Base-by-base conservation (phyloP, 345 rosid genomes). In the Stellera chamaejasme region DNA sequence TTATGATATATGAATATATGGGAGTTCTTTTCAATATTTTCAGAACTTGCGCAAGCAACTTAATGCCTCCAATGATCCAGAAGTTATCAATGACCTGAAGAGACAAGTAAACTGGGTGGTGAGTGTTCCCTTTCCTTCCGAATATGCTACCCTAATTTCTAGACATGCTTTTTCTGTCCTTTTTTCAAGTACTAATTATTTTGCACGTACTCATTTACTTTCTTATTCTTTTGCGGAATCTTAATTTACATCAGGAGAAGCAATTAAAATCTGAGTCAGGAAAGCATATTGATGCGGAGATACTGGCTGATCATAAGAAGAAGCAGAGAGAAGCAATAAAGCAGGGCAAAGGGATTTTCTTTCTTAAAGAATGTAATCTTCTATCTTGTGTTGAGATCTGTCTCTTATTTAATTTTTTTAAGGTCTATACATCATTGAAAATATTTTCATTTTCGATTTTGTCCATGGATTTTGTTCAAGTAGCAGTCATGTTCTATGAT, bases 291-390 rank as follows among this genome's bases (percentile, higher is more conserved):
- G 92, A 83, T 55, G 59, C 77, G n/a, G 59, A 80, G 44, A 78
- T 92, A 64, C 60, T 88, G 36, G 46, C 93, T 25, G 80, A 77
- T 64, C 97, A 92, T 79, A 84, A 82, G 72, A 88, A 80, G 84
- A 82, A 72, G 72, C 95, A 88, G 63, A 75, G 88, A 72, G 91
- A 86, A 77, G 97, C 96, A 3, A 81, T 85, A 36, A 92, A 86
- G 74, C 82, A 82, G 32, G 96, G 97, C 27, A 92, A 88, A 71
- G 68, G 11, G 16, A 96, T 97, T 42, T 92, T 70, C 75, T 92
- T 86, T 80, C 80, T 88, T 43, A 88, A 92, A 65, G 80, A 86
- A 79, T 88, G 96, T 90, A 70, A 23, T 15, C 52, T 14, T 48
- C 27, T 50, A 23, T 12, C 19, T 49, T 2, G 36, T 45, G 47